These are phyloP conservation scores for Colletotrichum gloeosporioides DNA, from an alignment of 2,329 filamentous ascomycete species.

Conservation along the genomic window DNA sequence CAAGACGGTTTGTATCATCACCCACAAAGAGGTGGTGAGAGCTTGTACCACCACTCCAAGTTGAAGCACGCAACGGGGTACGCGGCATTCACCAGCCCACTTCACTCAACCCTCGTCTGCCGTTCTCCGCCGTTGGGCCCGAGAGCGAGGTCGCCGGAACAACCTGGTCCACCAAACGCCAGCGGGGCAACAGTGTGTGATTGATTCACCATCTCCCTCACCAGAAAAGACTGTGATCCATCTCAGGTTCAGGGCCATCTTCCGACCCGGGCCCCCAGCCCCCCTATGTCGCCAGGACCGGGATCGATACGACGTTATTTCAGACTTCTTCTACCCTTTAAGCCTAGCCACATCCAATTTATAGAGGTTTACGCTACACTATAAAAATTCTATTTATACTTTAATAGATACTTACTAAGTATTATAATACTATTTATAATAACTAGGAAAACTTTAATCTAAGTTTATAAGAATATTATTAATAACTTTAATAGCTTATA, in stretches of 20 bases:
- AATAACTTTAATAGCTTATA: too few relatives aligned
- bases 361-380: too few relatives aligned
- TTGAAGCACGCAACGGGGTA: neutral
- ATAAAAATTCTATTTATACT: too few relatives aligned
- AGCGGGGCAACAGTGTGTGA: neutral
- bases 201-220: neutral
- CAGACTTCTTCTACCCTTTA: too few relatives aligned
- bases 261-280: neutral
- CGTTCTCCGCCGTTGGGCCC: neutral
- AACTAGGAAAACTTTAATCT: too few relatives aligned
- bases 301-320: constrained; percentile 8
- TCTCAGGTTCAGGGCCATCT: constrained; percentile 1
- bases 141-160: neutral
- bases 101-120: neutral
- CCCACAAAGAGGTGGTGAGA: neutral
- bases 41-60: neutral
- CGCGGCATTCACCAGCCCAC: neutral
- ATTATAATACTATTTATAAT: too few relatives aligned
- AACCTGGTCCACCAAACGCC: neutral
- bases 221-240: neutral
- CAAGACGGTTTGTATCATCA: neutral
- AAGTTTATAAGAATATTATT: too few relatives aligned
- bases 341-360: too few relatives aligned
- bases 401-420: too few relatives aligned
- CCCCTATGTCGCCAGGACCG: neutral